Evolutionary conservation across 352 stramenopile species (phyloP), one percentile per base, ranked within the genome.

Genomic region (Phytophthora vignae): DNA sequence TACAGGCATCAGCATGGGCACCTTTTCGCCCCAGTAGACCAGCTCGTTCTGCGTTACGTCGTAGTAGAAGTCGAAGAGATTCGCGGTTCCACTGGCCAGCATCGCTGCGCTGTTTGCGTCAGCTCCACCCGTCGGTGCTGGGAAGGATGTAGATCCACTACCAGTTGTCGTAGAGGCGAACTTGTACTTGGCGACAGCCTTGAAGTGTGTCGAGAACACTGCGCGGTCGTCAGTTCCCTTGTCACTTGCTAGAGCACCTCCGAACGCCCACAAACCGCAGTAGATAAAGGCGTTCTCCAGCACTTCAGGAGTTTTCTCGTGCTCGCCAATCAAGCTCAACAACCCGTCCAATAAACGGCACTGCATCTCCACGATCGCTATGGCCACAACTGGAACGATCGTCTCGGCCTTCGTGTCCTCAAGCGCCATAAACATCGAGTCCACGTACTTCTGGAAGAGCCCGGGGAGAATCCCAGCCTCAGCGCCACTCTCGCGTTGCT

Each of bases 241-340:
- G 19, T 99, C 96, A 55, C 91, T 87, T 22, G 97, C 90, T 48
- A 99, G 90, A 2, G 92, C 82, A 56, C 97, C 97, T 17, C 96
- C 97, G 75, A 99, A 99, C 2, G 97, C 96, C 97, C 97, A 99
- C 64, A 98, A 83, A 11, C 91, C 85, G 59, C 91, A 98, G 74
- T 98, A 99, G 17, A 97, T 86, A 80, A 99, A 99, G 11, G 98
- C 85, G 56, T 98, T 97, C 66, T 99, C 97, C 40, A 99, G 79
- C 12, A 97, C 55, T 9, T 98, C 93, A 0, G 83, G 78, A 0
- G 77, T 89, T 64, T 93, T 98, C 60, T 98, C 94, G 1, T 79
- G 71, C 56, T 97, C 90, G 11, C 58, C 72, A n/a, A 98, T 74
- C 0, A 74, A 33, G 17, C 65, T 83, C 38, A 99, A 76, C 19